Base-by-base conservation (phyloP, 805 yeast species). In the Helenozyma baotianmanensis region DNA sequence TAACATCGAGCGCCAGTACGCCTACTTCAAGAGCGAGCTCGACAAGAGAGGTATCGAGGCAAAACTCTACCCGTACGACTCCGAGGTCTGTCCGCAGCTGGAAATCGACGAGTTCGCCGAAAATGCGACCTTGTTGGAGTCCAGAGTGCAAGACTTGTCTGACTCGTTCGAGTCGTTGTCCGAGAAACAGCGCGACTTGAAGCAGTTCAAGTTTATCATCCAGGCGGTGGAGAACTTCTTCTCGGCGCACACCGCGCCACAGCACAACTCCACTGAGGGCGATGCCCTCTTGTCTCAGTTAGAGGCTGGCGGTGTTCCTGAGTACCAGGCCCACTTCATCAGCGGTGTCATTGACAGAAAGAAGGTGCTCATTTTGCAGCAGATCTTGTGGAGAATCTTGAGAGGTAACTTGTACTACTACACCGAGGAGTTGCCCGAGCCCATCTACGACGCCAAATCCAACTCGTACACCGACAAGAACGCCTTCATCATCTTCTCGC, bases 381-480 rank as follows among this genome's bases (percentile, higher is more conserved):
- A 79, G 49, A 86, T 92, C 36, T 63, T 88, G 29, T 92, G 96
- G 95, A 76, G 99, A 62, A 78, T 87, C 13, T 72, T 90, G 42
- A 78, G 98, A 57, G 98, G 98, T 52, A 92, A 92, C 56, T 67
- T 94, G 44, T 86, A 74, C 51, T 75, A 89, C 56, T 80, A 80
- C 45, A 74, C 82, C 42, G 72, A 74, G 29, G 92, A 84, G 45
- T 76, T 90, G 38, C 73, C 74, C 6, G 84, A 82, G 48, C 74
- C 78, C 14, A 62, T 87, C 32, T 74, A 73, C 50, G 94, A 86
- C 48, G 56, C 73, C 26, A 71, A 76, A 50, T 49, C 78, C 14
- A 74, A 74, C 30, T 68, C 69, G 19, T 63, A 60, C 32, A 75
- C 82, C 9, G 80, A 75, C 43, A 90, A 90, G 57, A 83, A 80